Conservation (phyloP, 192 early-diverging fungal genomes). For the Backusella circina region DNA sequence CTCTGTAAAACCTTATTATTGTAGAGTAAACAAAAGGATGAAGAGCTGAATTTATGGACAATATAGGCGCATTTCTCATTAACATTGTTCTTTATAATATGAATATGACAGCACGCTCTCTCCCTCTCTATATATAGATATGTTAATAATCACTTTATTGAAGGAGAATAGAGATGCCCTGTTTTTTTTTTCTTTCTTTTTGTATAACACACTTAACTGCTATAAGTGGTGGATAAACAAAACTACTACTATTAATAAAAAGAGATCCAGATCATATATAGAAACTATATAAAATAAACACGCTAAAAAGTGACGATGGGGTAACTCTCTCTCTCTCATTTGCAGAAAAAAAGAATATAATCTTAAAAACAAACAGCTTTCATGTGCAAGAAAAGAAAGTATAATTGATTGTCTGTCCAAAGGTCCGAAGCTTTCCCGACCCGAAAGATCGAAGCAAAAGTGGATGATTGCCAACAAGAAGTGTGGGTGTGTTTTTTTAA, state of each 20-base stretch:
- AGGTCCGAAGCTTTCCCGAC: background rate
- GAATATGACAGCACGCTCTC: too few relatives aligned
- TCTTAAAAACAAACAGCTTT: background rate
- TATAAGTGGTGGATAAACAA: too few relatives aligned
- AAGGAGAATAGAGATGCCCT: too few relatives aligned
- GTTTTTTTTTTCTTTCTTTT: too few relatives aligned
- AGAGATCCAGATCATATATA: too few relatives aligned
- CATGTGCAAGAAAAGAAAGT: background rate
- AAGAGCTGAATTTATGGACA: background rate
- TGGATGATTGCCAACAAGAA: background rate
- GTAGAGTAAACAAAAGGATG: background rate
- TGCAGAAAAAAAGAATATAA: background rate
- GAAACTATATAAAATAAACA: background rate
- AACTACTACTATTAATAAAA: too few relatives aligned
- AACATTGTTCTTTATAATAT: too few relatives aligned
- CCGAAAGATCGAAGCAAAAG: background rate
- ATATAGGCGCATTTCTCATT: background rate
- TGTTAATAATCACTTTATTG: too few relatives aligned
- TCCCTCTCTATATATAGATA: too few relatives aligned
- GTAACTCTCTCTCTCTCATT: background rate
- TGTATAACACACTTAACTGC: too few relatives aligned
- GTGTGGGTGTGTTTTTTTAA: background rate
- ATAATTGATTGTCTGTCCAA: background rate
- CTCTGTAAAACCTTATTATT: background rate
- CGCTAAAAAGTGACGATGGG: background rate